Base-by-base conservation (phyloP, 805 yeast genomes). In the Osmozyma mogii region DNA sequence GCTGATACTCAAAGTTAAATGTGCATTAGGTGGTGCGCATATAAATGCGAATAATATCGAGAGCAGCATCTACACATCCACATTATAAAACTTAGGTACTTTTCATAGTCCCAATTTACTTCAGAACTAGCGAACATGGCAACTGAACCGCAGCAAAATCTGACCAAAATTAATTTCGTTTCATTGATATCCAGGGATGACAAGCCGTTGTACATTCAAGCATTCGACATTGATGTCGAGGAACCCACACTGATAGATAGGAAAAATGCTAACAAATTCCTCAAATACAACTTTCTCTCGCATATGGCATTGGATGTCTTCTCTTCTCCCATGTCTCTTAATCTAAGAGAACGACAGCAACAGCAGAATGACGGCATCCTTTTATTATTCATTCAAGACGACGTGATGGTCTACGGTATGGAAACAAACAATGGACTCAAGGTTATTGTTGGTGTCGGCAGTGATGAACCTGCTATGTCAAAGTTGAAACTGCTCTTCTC, bases 291-390 rank as follows among this genome's bases (percentile, higher is more conserved):
- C 44, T 79, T 79, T 41, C 57, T 80, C 17, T 70, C 84, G n/a
- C 84, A 80, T 47, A 78, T 80, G 80, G 75, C 85, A 4, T 55
- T 80, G 15, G 88, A 80, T 49, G 68, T 78, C 13, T 77, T 80
- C 44, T 63, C 75, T 19, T 71, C 81, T 17, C 73, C 75, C 0
- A 37, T 63, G 8, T 52, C 68, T 19, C 55, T 67, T 12, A 44
- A 47, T 28, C 40, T 61, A 17, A 45, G 66, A 15, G 67, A 59
- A 34, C 61, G 52, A 31, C 67, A 61, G 35, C 61, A 52, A 31
- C 67, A 61, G 35, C 52, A 47, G 27, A 33, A 34, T 9, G 41
- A 32, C 18, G 56, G 56, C n/a, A 54, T 49, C n/a, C 37, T 60
- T 10, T 54, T 80, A 16, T 54, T 80, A 20, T 77, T 79, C 48